phyloP scores from a whole-genome alignment of 495 filamentous ascomycete genomes.

The Xylaria curta region DNA sequence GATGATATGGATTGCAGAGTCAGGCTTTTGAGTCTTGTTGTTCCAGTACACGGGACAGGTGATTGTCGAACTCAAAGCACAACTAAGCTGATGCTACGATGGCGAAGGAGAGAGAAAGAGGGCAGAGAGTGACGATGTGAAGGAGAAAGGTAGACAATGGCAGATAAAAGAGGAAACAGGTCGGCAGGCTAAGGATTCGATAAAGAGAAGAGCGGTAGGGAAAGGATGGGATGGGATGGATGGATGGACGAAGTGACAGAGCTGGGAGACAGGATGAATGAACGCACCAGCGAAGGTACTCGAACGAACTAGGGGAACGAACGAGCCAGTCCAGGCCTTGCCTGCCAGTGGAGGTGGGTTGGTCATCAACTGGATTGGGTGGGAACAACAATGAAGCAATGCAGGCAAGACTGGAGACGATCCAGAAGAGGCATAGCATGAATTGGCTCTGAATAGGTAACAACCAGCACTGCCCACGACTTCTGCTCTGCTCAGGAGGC shows the following conservation, averaged over 20 bases:
- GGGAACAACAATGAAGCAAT: conserved; percentile 43
- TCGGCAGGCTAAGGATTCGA: conserved; percentile 41
- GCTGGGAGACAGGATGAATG: conserved; percentile 25
- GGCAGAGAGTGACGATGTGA: conserved; percentile 40
- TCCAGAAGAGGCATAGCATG: conserved; percentile 24
- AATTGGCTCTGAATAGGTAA: conserved; percentile 18
- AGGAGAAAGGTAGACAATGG: conserved; percentile 39
- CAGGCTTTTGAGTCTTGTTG: conserved; percentile 36
- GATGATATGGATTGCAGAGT: conserved; percentile 34
- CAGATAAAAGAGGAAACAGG: conserved; percentile 41
- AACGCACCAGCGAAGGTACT: conserved; percentile 26
- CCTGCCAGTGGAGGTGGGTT: conserved; percentile 38
- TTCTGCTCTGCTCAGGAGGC: neutral
- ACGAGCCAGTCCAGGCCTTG: conserved; percentile 20
- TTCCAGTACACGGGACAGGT: conserved; percentile 24
- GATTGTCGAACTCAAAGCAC: conserved; percentile 34
- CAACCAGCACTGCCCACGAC: neutral
- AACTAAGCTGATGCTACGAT: conserved; percentile 30
- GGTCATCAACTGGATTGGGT: conserved; percentile 38
- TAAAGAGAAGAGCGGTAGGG: conserved; percentile 43
- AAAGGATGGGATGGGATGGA: conserved; percentile 36
- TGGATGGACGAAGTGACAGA: conserved; percentile 37
- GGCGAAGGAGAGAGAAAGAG: conserved; percentile 35
- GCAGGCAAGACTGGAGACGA: conserved; percentile 34
- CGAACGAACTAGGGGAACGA: conserved; percentile 26